Evolutionary conservation across 306 rosid species (phyloP).

Genomic region (Luffa acutangula): DNA sequence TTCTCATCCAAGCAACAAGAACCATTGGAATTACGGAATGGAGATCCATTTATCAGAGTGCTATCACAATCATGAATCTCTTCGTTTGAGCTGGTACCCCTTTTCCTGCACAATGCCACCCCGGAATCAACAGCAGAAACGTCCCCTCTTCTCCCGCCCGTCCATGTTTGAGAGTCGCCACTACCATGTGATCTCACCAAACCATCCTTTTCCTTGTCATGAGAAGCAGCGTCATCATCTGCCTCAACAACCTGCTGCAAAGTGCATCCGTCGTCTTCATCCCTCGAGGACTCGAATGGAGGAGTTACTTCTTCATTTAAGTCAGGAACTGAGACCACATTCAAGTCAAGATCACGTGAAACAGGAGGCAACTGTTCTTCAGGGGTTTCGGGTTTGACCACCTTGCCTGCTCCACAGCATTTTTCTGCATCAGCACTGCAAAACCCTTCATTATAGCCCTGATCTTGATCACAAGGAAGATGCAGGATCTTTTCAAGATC

Average conservation of each 20-base stretch:
- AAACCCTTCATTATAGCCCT: constrained; percentile 62
- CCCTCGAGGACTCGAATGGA: constrained; percentile 87
- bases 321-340: constrained; percentile 83
- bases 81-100: constrained; percentile 50
- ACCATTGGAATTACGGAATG: constrained; percentile 40
- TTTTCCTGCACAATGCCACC: constrained; percentile 54
- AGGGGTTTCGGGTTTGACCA: constrained; percentile 40
- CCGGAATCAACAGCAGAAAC: constrained; percentile 86
- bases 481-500: constrained; percentile 77
- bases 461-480: constrained; percentile 77
- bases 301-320: constrained; percentile 94
- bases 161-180: constrained; percentile 92
- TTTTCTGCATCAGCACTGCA: constrained; percentile 55
- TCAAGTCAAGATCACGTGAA: constrained; percentile 77
- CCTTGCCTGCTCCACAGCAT: constrained; percentile 54
- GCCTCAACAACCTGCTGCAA: constrained; percentile 85
- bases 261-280: constrained; percentile 85
- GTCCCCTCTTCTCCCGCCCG: constrained; percentile 45
- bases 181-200: constrained; percentile 80
- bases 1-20: constrained; percentile 78
- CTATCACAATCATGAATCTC: constrained; percentile 93
- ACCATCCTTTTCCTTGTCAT: constrained; percentile 54
- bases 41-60: constrained; percentile 85
- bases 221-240: constrained; percentile 92
- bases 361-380: constrained; percentile 49